Evolutionary conservation across 768 basidiomycete genomes (phyloP).

Genomic region (Tephrocybe sp.): DNA sequence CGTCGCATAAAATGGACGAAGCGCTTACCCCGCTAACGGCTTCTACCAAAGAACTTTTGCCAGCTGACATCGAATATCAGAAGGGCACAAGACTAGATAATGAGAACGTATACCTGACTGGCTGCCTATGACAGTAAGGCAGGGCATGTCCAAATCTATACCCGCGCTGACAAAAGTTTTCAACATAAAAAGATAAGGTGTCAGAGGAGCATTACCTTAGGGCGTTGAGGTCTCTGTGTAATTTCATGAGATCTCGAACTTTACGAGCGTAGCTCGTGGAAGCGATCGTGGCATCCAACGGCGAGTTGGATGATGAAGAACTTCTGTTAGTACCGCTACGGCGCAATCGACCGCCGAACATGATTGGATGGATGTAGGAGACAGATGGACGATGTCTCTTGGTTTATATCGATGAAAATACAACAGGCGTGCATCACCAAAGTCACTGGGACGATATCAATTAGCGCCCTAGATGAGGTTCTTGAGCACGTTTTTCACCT

Average conservation of each 20-base stretch:
- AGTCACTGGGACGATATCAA: too few species aligned
- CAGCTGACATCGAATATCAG: neutral
- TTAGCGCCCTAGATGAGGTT: too few species aligned
- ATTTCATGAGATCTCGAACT: constrained; percentile 5
- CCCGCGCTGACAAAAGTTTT: neutral
- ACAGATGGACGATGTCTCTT: too few species aligned
- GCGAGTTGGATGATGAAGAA: neutral
- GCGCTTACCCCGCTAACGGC: constrained; percentile 5
- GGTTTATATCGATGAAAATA: too few species aligned
- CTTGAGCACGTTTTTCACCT: too few species aligned
- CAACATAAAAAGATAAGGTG: neutral
- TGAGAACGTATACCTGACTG: constrained; percentile 1
- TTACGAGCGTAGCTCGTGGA: constrained; percentile 3
- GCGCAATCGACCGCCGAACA: neutral
- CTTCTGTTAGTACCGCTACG: neutral
- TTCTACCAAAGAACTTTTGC: constrained; percentile 9
- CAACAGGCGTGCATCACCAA: too few species aligned
- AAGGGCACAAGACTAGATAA: neutral
- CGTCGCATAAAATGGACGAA: neutral
- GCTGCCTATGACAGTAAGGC: constrained; percentile 7
- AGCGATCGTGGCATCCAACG: neutral
- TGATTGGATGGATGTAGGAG: too few species aligned
- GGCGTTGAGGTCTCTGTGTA: constrained; percentile 2
- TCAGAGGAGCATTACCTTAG: neutral
- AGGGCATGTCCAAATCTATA: constrained; percentile 8